A percentile compares a stretch with the other conserved stretches of the same genome.
Conservation (phyloP, 352 stramenopile genomes). For the Globisporangium megalacanthum region DNA sequence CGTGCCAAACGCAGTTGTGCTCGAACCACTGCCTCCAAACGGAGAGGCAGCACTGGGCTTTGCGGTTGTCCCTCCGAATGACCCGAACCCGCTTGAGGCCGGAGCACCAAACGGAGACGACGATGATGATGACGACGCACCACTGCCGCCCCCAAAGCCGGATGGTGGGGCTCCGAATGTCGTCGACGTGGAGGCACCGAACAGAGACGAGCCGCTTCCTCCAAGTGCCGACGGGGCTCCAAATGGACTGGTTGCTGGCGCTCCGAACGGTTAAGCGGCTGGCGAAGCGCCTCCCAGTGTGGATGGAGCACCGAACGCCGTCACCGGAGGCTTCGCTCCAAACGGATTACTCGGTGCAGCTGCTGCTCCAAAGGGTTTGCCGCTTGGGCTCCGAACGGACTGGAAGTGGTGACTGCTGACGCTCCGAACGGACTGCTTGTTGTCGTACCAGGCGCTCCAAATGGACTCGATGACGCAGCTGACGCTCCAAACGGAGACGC, state of each 20-base stretch:
- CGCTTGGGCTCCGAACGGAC: background rate
- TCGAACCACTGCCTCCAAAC: background rate
- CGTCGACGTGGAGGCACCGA: slow-evolving; percentile 13
- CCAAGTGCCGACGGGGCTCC: slow-evolving; percentile 2
- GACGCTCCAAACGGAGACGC: slow-evolving; percentile 8
- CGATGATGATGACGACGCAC: background rate
- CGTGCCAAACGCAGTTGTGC: background rate
- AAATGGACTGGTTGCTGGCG: slow-evolving; percentile 19
- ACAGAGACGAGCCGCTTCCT: slow-evolving; percentile 19
- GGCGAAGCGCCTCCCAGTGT: background rate
- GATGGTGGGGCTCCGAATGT: slow-evolving; percentile 11
- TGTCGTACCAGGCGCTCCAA: slow-evolving; percentile 3
- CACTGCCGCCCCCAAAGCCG: background rate
- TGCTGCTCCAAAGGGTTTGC: background rate
- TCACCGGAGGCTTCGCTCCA: slow-evolving; percentile 15
- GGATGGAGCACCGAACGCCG: background rate
- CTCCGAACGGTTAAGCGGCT: slow-evolving; percentile 18
- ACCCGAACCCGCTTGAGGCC: slow-evolving; percentile 1
- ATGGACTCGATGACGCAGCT: slow-evolving; percentile 6
- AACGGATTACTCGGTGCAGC: slow-evolving; percentile 23
- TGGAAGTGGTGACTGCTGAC: background rate
- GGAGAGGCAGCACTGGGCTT: background rate
- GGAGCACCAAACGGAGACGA: slow-evolving; percentile 14
- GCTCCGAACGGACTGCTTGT: background rate
- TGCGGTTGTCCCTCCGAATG: background rate